These are phyloP conservation scores for Podosphaera xanthii DNA, from an alignment of 2,329 filamentous ascomycete species.

Conservation along the genomic window DNA sequence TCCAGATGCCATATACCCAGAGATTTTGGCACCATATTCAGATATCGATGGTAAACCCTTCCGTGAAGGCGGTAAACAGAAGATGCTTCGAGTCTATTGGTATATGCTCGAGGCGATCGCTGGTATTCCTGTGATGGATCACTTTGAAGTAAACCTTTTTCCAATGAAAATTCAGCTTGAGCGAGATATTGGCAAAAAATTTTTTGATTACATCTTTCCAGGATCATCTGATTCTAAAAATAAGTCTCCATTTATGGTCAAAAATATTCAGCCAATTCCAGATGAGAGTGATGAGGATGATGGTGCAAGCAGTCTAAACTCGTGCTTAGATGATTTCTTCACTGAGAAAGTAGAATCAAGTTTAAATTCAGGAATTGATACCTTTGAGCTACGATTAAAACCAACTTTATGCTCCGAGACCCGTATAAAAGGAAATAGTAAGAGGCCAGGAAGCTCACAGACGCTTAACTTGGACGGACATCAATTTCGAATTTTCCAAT, in stretches of 20 bases:
- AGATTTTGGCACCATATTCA: slow-evolving; percentile 81
- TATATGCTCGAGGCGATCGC: slow-evolving; percentile 96
- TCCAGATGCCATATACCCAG: slow-evolving; percentile 75
- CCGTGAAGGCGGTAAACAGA: slow-evolving; percentile 35
- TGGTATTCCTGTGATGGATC: slow-evolving; percentile 88
- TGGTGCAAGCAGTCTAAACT: slow-evolving; percentile 13
- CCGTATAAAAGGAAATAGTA: slow-evolving; percentile 7
- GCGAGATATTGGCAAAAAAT: slow-evolving; percentile 69
- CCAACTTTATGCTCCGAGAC: slow-evolving; percentile 49
- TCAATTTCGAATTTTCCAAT: slow-evolving; percentile 22
- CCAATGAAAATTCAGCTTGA: slow-evolving; percentile 88
- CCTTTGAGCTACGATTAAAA: slow-evolving; percentile 59
- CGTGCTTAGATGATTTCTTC: slow-evolving; percentile 2
- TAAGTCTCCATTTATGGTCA: slow-evolving; percentile 38
- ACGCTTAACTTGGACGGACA: slow-evolving; percentile 14
- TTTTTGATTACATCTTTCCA: slow-evolving; percentile 96
- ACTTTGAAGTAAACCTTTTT: slow-evolving; percentile 85
- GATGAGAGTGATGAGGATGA: slow-evolving; percentile 15
- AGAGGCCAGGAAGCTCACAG: slow-evolving; percentile 7
- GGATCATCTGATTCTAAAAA: slow-evolving; percentile 36
- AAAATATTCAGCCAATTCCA: slow-evolving; percentile 23
- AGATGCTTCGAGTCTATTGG: slow-evolving; percentile 91
- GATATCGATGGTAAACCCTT: slow-evolving; percentile 36
- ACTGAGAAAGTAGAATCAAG: slow-evolving; percentile 24
- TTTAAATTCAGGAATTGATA: slow-evolving; percentile 42